Conservation (phyloP, 331 rosid species). For the Spiraea crenata region DNA sequence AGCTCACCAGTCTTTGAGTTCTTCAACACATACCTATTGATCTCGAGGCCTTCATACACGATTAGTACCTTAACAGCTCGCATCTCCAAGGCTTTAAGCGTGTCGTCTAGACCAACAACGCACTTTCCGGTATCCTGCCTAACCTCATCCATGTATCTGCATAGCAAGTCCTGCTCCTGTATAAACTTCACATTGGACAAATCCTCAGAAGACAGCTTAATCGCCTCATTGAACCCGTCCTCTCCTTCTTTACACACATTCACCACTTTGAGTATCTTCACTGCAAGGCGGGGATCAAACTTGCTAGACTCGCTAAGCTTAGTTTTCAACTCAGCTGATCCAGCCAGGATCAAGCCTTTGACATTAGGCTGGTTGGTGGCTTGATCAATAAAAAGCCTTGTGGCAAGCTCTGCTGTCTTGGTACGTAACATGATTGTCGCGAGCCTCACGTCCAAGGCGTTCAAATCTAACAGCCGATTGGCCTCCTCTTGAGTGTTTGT, state of each 20-base stretch:
- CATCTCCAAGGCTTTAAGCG: constrained; percentile 16
- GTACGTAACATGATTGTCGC: constrained; percentile 7
- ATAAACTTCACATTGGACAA: constrained; percentile 12
- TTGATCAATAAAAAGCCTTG: background rate
- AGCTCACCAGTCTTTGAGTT: background rate
- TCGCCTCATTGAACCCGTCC: constrained; percentile 7
- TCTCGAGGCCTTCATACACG: constrained; percentile 8
- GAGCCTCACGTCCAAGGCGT: background rate
- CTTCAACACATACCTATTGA: constrained; percentile 13
- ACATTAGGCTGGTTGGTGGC: constrained; percentile 7
- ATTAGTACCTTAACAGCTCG: constrained; percentile 11
- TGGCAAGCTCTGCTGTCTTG: constrained; percentile 12
- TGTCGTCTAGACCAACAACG: constrained; percentile 6
- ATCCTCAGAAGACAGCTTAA: background rate
- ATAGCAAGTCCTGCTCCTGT: constrained; percentile 10
- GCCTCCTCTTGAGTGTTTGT: constrained; percentile 14
- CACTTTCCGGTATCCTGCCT: constrained; percentile 5
- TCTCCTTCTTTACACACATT: constrained; percentile 2
- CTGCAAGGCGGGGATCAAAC: constrained; percentile 14
- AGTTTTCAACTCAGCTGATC: constrained; percentile 16
- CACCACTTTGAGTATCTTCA: constrained; percentile 9
- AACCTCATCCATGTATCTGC: background rate
- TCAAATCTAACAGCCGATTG: constrained; percentile 11
- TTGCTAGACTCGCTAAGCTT: constrained; percentile 1
- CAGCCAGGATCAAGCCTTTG: constrained; percentile 7